These are phyloP conservation scores for Lactarius quietus DNA, from an alignment of 768 basidiomycete species.

Conservation along the genomic window DNA sequence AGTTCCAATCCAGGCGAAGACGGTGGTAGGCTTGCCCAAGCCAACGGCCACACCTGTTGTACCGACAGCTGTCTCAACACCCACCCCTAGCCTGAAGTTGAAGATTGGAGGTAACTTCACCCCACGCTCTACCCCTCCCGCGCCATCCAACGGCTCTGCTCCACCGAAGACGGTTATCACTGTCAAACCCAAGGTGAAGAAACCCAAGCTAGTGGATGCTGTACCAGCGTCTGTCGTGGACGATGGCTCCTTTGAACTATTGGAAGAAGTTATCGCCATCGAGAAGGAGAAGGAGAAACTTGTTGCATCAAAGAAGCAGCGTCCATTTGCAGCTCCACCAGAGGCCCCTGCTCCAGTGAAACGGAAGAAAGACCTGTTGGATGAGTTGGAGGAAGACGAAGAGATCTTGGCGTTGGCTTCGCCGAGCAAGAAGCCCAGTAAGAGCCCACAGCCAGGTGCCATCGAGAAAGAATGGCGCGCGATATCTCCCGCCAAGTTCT, in stretches of 20 bases:
- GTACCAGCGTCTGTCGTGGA: constrained; percentile 53
- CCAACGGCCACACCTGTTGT: constrained; percentile 2
- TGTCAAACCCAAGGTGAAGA: constrained; percentile 36
- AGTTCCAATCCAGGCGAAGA: constrained; percentile 22
- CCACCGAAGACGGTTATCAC: constrained; percentile 7
- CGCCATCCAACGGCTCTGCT: constrained; percentile 25
- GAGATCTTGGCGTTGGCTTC: constrained; percentile 61
- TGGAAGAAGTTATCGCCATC: constrained; percentile 79
- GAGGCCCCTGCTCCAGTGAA: constrained; percentile 30
- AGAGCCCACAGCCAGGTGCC: constrained; percentile 27
- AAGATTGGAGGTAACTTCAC: constrained; percentile 31
- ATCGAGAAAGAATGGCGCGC: constrained; percentile 21
- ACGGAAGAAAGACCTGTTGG: constrained; percentile 49
- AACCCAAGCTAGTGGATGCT: constrained; percentile 42
- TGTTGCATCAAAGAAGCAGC: constrained; percentile 11
- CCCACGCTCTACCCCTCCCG: constrained; percentile 21
- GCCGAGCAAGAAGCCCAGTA: constrained; percentile 54
- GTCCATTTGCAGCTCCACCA: constrained; percentile 27
- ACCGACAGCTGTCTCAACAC: constrained; percentile 28
- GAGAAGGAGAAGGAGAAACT: constrained; percentile 42
- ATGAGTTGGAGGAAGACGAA: constrained; percentile 46
- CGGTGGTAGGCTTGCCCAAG: constrained; percentile 3
- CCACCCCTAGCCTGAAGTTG: constrained; percentile 35
- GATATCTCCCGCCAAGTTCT: constrained; percentile 15
- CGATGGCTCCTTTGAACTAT: constrained; percentile 74